phyloP scores from a whole-genome alignment of 441 rosid genomes.

The Euphorbia schlechtendalii region DNA sequence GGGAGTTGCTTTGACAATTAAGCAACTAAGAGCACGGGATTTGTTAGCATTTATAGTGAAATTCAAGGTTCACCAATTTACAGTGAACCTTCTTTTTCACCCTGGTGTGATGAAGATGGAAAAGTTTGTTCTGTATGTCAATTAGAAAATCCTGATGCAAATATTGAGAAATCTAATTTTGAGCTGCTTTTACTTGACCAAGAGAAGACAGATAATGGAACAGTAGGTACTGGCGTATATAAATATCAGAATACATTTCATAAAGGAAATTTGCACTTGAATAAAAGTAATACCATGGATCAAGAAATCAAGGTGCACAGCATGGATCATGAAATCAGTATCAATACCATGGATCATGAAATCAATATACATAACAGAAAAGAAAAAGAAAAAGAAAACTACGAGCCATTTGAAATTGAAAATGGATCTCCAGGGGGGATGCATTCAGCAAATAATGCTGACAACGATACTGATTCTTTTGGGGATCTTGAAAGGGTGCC shows the following conservation, averaged over 20 bases:
- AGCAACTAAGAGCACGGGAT: background rate
- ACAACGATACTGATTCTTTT: conserved; percentile 27
- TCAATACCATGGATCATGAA: conserved; percentile 25
- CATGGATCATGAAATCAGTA: conserved; percentile 21
- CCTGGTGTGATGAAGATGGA: conserved; percentile 31
- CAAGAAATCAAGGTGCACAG: conserved; percentile 22
- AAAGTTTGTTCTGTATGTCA: conserved; percentile 19
- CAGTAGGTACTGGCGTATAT: conserved; percentile 22
- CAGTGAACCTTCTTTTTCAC: conserved; percentile 39
- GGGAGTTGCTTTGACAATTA: background rate
- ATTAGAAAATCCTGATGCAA: conserved; percentile 20
- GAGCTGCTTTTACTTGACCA: conserved; percentile 30
- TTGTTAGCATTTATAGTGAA: conserved; percentile 14
- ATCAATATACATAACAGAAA: conserved; percentile 28
- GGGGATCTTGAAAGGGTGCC: conserved; percentile 26
- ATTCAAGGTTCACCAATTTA: conserved; percentile 23
- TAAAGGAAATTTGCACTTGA: conserved; percentile 43
- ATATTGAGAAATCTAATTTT: conserved; percentile 30
- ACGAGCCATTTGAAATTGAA: conserved; percentile 63
- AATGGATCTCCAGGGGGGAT: conserved; percentile 35
- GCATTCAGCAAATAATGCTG: conserved; percentile 27
- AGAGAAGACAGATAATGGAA: conserved; percentile 22
- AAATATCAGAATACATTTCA: conserved; percentile 18
- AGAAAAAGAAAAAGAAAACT: conserved; percentile 28
- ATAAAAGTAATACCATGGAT: conserved; percentile 30